Conservation (phyloP, 306 rosid species). For the Chamaecrista fasciculata region DNA sequence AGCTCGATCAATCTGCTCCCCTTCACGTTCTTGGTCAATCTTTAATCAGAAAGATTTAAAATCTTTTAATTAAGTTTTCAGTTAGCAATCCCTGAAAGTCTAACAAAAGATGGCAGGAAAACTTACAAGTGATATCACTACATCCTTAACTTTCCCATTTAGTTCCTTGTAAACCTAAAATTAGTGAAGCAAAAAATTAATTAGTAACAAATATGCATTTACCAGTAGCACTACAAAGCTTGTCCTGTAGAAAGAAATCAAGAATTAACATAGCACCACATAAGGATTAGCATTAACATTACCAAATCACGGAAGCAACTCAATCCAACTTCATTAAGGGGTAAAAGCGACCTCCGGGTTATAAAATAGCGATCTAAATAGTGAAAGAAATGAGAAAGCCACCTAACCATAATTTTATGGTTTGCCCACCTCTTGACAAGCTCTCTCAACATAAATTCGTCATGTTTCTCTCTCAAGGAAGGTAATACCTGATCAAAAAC, state of each 20-base stretch:
- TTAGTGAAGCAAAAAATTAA: constrained; percentile 17
- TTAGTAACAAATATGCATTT: not conserved
- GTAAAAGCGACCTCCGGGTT: constrained; percentile 70
- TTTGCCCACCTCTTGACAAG: constrained; percentile 78
- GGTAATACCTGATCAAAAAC: constrained; percentile 61
- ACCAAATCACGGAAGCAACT: constrained; percentile 79
- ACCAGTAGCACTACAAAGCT: not conserved
- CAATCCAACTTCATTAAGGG: constrained; percentile 75
- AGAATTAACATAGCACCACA: not conserved
- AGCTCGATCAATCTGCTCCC: constrained; percentile 93
- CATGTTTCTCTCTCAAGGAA: constrained; percentile 74
- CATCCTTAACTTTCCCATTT: constrained; percentile 72
- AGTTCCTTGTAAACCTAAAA: constrained; percentile 77
- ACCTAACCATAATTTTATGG: constrained; percentile 71
- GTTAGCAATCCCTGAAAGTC: constrained; percentile 5
- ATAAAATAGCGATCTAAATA: constrained; percentile 76
- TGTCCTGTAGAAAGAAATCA: not conserved
- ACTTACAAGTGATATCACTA: constrained; percentile 74
- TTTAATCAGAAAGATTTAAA: constrained; percentile 32
- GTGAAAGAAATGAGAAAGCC: constrained; percentile 70
- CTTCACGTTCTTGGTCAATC: constrained; percentile 95
- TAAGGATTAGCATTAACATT: constrained; percentile 22
- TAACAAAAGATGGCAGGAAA: constrained; percentile 17
- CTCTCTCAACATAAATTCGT: constrained; percentile 77
- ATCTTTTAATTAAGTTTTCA: constrained; percentile 8